A percentile compares a stretch with the other conserved stretches of the same genome.
phyloP scores from a whole-genome alignment of 2,329 filamentous ascomycete genomes.

The Botrytis sinoallii region DNA sequence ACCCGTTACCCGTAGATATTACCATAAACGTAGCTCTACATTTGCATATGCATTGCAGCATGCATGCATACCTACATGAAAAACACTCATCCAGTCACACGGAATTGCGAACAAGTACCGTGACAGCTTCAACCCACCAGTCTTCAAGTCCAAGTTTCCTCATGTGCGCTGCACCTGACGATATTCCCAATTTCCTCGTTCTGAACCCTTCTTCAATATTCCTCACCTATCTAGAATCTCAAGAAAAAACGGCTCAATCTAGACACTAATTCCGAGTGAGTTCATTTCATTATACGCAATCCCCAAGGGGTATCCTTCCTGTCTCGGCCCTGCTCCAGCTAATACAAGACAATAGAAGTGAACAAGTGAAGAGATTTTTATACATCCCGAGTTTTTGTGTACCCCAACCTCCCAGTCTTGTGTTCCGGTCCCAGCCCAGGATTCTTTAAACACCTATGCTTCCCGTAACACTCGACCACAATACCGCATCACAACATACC shows the following conservation, averaged over 20 bases:
- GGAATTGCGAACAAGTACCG: not conserved
- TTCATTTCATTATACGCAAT: not conserved
- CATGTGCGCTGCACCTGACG: not conserved
- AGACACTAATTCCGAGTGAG: not conserved
- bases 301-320: no score
- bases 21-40: not conserved
- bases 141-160: not conserved
- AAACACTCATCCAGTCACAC: not conserved
- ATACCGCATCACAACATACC: constrained; percentile 8
- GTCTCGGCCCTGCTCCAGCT: constrained; percentile 7
- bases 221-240: not conserved
- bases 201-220: not conserved
- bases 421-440: not conserved
- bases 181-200: not conserved
- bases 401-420: not conserved
- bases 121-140: not conserved
- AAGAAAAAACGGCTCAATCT: not conserved
- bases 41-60: constrained; percentile 9
- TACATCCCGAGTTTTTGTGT: constrained; percentile 10
- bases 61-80: not conserved
- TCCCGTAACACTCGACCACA: not conserved
- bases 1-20: constrained; percentile 1
- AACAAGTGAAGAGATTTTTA: not conserved
- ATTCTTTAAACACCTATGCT: not conserved
- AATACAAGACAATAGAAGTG: constrained; percentile 1